Percentiles rank a stretch among this genome's conserved stretches.
Evolutionary conservation across 148 eudicot genomes (phyloP).

Genomic region (Camellia lanceoleosa): DNA sequence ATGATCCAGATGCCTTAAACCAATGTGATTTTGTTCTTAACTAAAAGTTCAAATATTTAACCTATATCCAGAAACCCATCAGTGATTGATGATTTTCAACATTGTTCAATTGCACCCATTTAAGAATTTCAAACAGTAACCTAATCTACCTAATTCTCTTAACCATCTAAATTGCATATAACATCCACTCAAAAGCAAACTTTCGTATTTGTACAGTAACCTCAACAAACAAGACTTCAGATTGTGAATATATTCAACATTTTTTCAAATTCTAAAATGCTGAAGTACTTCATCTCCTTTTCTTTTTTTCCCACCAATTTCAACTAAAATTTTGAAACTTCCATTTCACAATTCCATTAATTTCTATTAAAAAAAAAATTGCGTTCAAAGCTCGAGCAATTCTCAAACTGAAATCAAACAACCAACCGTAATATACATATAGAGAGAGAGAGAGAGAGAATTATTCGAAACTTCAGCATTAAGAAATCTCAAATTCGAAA

Average conservation of each 20-base stretch:
- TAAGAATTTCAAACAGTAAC: not conserved
- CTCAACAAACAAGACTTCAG: too few relatives aligned
- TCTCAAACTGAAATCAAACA: not conserved
- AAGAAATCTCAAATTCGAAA: conserved; percentile 26
- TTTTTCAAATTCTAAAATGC: not conserved
- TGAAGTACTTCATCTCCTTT: not conserved
- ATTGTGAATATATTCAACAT: too few relatives aligned
- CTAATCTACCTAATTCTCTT: not conserved
- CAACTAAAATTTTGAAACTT: not conserved
- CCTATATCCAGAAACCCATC: not conserved
- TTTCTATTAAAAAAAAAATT: too few relatives aligned
- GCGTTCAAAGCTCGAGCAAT: not conserved
- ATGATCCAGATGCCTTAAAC: not conserved
- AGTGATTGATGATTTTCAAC: not conserved
- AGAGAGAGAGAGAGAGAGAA: not conserved
- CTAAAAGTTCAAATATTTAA: not conserved
- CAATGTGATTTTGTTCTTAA: not conserved
- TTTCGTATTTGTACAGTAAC: too few relatives aligned
- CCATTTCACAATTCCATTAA: not conserved
- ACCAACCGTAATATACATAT: not conserved
- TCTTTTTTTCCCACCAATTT: not conserved
- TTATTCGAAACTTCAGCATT: conserved; percentile 15
- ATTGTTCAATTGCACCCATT: not conserved
- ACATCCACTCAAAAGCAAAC: not conserved
- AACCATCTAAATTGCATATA: not conserved